A percentile compares a stretch with the other conserved stretches of the same genome.
Conservation (phyloP, 495 filamentous ascomycete species). For the Penicillium egyptiacum region DNA sequence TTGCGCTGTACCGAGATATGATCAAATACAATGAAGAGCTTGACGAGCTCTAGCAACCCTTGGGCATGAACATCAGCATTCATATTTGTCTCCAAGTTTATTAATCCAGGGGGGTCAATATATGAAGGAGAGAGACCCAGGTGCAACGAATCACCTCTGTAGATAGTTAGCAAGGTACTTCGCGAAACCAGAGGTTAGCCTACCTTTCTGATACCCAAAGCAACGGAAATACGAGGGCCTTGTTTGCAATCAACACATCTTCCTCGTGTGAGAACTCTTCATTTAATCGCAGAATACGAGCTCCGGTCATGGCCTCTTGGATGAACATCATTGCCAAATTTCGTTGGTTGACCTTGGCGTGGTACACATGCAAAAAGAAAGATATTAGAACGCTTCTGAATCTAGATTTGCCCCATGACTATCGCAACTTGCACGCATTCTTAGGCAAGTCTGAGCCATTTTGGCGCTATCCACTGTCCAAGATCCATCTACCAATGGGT, state of each 20-base stretch:
- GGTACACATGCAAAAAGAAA: conserved; percentile 39
- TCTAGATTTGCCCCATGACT: conserved; percentile 18
- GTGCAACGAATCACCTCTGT: conserved; percentile 36
- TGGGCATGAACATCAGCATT: conserved; percentile 22
- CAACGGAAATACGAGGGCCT: conserved; percentile 29
- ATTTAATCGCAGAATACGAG: conserved; percentile 28
- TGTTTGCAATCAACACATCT: conserved; percentile 25
- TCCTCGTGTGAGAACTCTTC: not conserved
- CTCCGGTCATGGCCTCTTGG: conserved; percentile 31
- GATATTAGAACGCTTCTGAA: conserved; percentile 26
- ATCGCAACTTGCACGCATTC: conserved; percentile 16
- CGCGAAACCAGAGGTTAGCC: not conserved
- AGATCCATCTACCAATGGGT: conserved; percentile 14
- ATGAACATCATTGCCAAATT: conserved; percentile 36
- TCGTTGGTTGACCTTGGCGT: conserved; percentile 35
- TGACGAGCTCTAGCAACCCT: conserved; percentile 31
- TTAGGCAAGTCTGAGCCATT: conserved; percentile 28
- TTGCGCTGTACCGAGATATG: conserved; percentile 17
- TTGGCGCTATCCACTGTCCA: conserved; percentile 17
- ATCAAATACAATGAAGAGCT: conserved; percentile 32
- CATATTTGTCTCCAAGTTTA: not conserved
- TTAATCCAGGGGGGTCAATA: conserved; percentile 15
- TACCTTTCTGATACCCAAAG: conserved; percentile 39
- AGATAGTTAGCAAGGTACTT: not conserved
- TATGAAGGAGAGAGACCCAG: conserved; percentile 33